Evolutionary conservation across 805 yeast genomes (phyloP).

Genomic region (Cyberlindnera sargentensis): DNA sequence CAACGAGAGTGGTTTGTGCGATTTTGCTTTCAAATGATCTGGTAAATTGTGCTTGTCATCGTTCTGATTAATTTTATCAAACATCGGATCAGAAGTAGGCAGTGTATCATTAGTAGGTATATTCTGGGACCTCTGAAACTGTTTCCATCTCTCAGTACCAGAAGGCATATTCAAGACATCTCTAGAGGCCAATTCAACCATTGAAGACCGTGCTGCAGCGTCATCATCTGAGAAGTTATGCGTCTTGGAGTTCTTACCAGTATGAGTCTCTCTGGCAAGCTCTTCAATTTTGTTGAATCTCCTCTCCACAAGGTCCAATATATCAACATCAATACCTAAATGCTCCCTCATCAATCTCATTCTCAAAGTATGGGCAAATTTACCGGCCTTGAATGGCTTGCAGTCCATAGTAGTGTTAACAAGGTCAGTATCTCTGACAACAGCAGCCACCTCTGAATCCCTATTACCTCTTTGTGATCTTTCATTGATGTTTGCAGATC

Average conservation of each 20-base stretch:
- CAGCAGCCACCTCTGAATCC: slow-evolving; percentile 90
- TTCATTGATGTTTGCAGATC: slow-evolving; percentile 96
- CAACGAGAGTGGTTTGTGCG: slow-evolving; percentile 15
- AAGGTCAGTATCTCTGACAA: slow-evolving; percentile 77
- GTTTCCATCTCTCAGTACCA: slow-evolving; percentile 45
- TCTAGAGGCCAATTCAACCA: slow-evolving; percentile 69
- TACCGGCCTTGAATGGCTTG: slow-evolving; percentile 69
- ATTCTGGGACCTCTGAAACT: slow-evolving; percentile 6
- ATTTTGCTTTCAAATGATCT: slow-evolving; percentile 12
- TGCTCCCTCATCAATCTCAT: slow-evolving; percentile 95
- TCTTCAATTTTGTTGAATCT: slow-evolving; percentile 42
- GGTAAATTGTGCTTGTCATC: slow-evolving; percentile 23
- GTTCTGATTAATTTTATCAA: slow-evolving; percentile 14
- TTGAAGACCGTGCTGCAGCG: slow-evolving; percentile 43
- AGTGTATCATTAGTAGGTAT: not conserved
- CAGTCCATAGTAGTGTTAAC: slow-evolving; percentile 72
- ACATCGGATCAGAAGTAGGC: slow-evolving; percentile 15
- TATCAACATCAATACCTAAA: slow-evolving; percentile 87
- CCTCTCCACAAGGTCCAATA: slow-evolving; percentile 74
- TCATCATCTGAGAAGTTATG: slow-evolving; percentile 30
- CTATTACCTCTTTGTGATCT: slow-evolving; percentile 91
- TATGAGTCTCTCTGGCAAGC: slow-evolving; percentile 24
- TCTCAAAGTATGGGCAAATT: slow-evolving; percentile 83
- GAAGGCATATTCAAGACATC: slow-evolving; percentile 46
- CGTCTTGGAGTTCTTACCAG: slow-evolving; percentile 34